Base-by-base conservation (phyloP, 106 monocot genomes). In the Acanthochlamys bracteata region DNA sequence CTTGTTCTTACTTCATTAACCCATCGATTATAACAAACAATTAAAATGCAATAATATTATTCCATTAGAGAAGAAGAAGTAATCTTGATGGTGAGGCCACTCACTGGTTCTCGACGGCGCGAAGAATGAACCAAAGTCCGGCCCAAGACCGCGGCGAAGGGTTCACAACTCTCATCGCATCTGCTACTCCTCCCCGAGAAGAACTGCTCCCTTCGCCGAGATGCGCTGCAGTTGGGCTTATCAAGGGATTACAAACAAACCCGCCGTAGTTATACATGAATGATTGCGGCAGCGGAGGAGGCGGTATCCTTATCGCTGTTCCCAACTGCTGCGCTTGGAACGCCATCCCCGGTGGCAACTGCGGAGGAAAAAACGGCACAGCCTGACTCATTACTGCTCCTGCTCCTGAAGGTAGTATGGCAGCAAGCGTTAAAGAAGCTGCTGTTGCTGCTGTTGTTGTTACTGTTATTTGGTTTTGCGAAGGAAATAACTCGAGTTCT, bases 401-500 rank as follows among this genome's bases (percentile, higher is more conserved):
- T 33, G 10, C 33, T 0, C n/a, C 17, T 12, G 39, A 16, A 39
- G 61, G 17, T 40, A n/a, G 39, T 1, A 59, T 24, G 59, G 59
- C 24, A 14, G 59, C 20, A 13, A 4, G 51, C 8, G 51, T 13
- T 51, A 8, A 2, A 24, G 15, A 27, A 3, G 33, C 33, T 53
- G 20, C 20, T 33, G 19, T 13, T 9, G 26, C 11, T 21, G 46
- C 51, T 24, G 14, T 10, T 33, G 10, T 14, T 0, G 15, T 4
- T 12, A 15, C 14, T 19, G 61, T 4, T 40, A n/a, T 11, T 9
- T 16, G 17, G 51, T 46, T 22, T 17, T 22, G 21, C 39, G 39
- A 52, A 12, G 76, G 21, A 58, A 86, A 78, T 39, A 81, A 55
- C 24, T 86, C 65, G 27, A 86, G 61, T 74, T 75, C 75, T 17